Conservation (phyloP, 2,329 filamentous ascomycete species). For the Chrysosporium queenslandicum region DNA sequence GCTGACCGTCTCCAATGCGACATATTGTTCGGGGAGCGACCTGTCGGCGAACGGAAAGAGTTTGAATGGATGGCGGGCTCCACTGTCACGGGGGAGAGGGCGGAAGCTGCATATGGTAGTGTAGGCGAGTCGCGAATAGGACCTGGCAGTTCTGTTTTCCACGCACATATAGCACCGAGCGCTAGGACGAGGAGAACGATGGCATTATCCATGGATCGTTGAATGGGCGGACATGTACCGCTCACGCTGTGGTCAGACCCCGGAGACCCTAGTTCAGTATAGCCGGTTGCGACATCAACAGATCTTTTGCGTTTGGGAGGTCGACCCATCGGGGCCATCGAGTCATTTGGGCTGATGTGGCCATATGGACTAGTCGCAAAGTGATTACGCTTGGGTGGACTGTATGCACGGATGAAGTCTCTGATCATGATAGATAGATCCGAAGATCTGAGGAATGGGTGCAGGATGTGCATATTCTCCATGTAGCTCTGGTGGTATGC, state of each 20-base stretch:
- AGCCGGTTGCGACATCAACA: conserved; percentile 10
- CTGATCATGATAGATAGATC: conserved; percentile 45
- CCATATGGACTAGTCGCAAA: background rate
- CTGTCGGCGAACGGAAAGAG: conserved; percentile 9
- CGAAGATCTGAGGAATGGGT: conserved; percentile 52
- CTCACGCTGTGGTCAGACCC: conserved; percentile 10
- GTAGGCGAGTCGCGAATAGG: conserved; percentile 40
- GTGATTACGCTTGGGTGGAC: conserved; percentile 19
- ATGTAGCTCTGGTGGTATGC: conserved; percentile 48
- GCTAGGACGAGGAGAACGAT: conserved; percentile 75
- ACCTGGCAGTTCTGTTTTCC: conserved; percentile 41
- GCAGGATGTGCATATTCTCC: conserved; percentile 51
- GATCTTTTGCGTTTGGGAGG: conserved; percentile 17
- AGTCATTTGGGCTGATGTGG: background rate
- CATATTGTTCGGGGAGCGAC: conserved; percentile 6
- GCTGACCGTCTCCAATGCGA: conserved; percentile 7
- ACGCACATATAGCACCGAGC: conserved; percentile 68
- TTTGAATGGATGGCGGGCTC: conserved; percentile 7
- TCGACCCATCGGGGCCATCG: conserved; percentile 9
- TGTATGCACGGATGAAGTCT: conserved; percentile 42
- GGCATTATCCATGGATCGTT: conserved; percentile 63
- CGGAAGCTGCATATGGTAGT: conserved; percentile 16
- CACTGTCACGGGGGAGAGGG: conserved; percentile 10
- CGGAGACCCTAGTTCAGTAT: conserved; percentile 11
- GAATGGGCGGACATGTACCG: conserved; percentile 23